Conservation (phyloP, 1,139 yeast species). For the Blastobotrys aristatus region DNA sequence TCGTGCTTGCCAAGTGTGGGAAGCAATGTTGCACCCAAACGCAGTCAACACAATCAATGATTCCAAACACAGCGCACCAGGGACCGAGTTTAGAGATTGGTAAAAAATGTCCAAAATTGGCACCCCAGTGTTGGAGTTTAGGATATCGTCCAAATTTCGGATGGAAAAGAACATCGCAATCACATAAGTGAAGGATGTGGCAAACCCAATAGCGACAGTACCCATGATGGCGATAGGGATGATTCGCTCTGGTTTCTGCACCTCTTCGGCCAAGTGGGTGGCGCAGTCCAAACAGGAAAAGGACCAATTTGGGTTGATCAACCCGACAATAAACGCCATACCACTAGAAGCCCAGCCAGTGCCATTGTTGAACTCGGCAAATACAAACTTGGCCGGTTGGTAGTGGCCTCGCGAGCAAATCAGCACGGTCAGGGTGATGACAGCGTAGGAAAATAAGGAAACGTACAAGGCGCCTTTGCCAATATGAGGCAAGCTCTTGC, state of each 20-base stretch:
- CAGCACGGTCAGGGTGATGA: constrained; percentile 46
- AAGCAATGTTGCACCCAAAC: constrained; percentile 71
- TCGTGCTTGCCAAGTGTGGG: constrained; percentile 69
- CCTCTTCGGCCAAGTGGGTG: constrained; percentile 58
- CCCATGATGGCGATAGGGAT: constrained; percentile 54
- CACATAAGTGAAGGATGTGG: constrained; percentile 49
- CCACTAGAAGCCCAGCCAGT: constrained; percentile 55
- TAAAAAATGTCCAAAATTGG: not conserved
- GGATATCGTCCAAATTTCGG: constrained; percentile 44
- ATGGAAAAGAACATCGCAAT: constrained; percentile 57
- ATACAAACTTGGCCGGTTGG: constrained; percentile 46
- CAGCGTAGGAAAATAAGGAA: constrained; percentile 46
- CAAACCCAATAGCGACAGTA: constrained; percentile 54
- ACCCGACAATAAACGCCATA: constrained; percentile 43
- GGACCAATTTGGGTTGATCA: constrained; percentile 35
- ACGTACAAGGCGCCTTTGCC: constrained; percentile 45
- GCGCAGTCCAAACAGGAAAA: constrained; percentile 58
- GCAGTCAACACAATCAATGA: constrained; percentile 46
- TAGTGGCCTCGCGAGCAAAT: constrained; percentile 46
- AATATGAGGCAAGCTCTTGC: constrained; percentile 34
- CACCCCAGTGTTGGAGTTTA: constrained; percentile 37
- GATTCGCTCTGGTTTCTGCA: constrained; percentile 44
- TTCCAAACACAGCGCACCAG: constrained; percentile 54
- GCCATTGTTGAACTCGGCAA: constrained; percentile 45
- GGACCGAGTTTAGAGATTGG: constrained; percentile 39